These are phyloP conservation scores for Rugosomyces carneus DNA, from an alignment of 1,284 basidiomycete genomes.

Conservation along the genomic window DNA sequence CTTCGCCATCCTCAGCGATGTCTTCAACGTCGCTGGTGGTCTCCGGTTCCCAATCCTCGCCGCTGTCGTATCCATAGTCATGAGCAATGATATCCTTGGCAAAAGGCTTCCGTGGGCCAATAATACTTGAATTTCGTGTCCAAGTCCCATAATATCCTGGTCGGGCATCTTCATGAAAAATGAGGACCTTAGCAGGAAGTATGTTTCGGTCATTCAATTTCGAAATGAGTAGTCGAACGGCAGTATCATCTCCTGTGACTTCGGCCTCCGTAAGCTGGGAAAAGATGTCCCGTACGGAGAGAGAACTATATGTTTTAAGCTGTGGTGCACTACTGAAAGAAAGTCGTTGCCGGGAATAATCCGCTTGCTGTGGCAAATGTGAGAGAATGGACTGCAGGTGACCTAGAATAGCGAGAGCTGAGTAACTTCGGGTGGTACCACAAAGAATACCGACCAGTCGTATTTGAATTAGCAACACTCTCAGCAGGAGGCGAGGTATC, in stretches of 20 bases:
- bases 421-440: neutral
- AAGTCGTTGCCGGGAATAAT: conserved; percentile 17
- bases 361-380: conserved; percentile 26
- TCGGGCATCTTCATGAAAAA: conserved; percentile 70
- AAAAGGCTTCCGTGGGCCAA: conserved; percentile 74
- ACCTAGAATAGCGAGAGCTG: conserved; percentile 25
- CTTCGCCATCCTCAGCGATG: conserved; percentile 61
- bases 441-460: conserved; percentile 29
- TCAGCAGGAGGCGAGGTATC: conserved; percentile 16
- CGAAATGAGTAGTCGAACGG: conserved; percentile 50
- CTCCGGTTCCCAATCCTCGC: conserved; percentile 83
- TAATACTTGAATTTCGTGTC: conserved; percentile 65
- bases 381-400: conserved; percentile 36
- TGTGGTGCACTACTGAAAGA: conserved; percentile 12
- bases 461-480: conserved; percentile 25
- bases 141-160: conserved; percentile 87
- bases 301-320: conserved; percentile 29
- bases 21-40: conserved; percentile 66
- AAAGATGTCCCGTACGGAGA: conserved; percentile 50
- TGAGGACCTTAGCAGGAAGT: conserved; percentile 69
- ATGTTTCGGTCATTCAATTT: conserved; percentile 50
- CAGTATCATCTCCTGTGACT: conserved; percentile 58
- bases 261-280: conserved; percentile 69
- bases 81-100: conserved; percentile 60
- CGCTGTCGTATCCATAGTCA: conserved; percentile 83